Evolutionary conservation across 2,329 filamentous ascomycete species (phyloP), one percentile per base, ranked within the genome.

Genomic region (Dactylellina leptospora): DNA sequence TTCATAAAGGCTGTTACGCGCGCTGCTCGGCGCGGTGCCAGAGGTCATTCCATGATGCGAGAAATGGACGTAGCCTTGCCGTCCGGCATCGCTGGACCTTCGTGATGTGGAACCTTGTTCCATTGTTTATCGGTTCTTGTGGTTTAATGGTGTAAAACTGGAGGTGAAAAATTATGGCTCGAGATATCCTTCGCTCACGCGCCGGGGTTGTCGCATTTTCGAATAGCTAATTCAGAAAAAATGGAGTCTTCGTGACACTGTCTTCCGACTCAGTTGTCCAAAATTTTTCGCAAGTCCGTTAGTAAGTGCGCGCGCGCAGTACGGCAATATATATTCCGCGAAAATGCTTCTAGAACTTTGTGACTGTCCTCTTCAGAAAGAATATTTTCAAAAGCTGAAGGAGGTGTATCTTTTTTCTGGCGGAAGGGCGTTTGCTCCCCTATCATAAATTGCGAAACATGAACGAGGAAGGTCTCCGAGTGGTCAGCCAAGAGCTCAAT

Each of bases 1-100:
- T 3, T 64, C 68, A 25, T 72, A 72, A 10, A 72, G 25, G 44
- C 68, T 72, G 53, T 64, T 72, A 20, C 23, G 59, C 10, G 53
- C 59, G 45, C 59, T 72, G 25, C 68, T 62, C 4, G 59, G 53
- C n/a, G 59, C 68, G 1, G 66, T 63, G 9, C 53, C 59, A 18
- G 48, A 38, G 16, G 20, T 36, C 16, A 64, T 36, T 22, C 54
- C 54, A 30, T 64, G 68, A 23, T 72, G 68, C 11, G 51, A 25
- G 59, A 60, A 72, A 30, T 72, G 68, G 20, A 72, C 68, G 18
- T 72, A 72, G 22, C 61, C 30, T 20, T 47, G 28, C 28, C 48
- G 44, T 16, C 53, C 68, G 28, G 53, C 53, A 45, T 54, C 68
- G 53, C 59, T 63, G 6, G 68, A 72, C 13, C 66, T 23, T 20